Base-by-base conservation (phyloP, 2,329 filamentous ascomycete species). In the Grosmannia serpens region DNA sequence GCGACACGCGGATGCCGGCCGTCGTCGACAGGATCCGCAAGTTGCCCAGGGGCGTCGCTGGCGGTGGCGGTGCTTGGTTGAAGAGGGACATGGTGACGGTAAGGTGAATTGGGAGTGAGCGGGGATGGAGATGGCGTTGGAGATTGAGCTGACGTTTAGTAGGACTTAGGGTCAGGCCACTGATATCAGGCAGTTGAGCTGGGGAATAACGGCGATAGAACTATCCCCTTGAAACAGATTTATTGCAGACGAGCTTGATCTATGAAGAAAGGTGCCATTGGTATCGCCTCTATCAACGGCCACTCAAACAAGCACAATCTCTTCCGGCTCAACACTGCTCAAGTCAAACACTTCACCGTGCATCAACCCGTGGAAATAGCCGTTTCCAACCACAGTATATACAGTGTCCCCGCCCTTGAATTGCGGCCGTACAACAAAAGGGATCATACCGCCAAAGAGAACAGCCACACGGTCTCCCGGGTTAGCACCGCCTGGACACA, bases 1-100 rank as follows among this genome's bases (percentile, higher is more conserved):
- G 79, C 10, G 77, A 80, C 4, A 81, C 78, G 38, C 77, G 73
- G 52, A 83, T 68, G 13, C 74, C 74, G 1, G 78, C 77, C 0
- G 70, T 75, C 10, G 75, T 72, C 29, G 76, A 74, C 51, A 83
- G 74, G 31, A 82, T 66, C 11, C 80, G 77, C 62, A 77, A 76
- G 44, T 75, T 73, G 46, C 77, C 80, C 50, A 84, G 71, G 65
- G 78, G 74, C 10, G 80, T 82, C 54, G 46, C 31, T 47, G 62
- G 57, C 53, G 58, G 38, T 8, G 38, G 38, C 6, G 60, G 57
- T 3, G 56, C 55, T 3, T 53, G 33, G 2, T 24, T 20, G 46
- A 60, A 60, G n/a, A 57, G 31, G 13, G 51, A 24, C 60, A 62
- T 60, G 2, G 38, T 54, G 55, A 27, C 20, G 46, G 4, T 7